Conservation (phyloP, 306 rosid species). For the Heteromeles arbutifolia region DNA sequence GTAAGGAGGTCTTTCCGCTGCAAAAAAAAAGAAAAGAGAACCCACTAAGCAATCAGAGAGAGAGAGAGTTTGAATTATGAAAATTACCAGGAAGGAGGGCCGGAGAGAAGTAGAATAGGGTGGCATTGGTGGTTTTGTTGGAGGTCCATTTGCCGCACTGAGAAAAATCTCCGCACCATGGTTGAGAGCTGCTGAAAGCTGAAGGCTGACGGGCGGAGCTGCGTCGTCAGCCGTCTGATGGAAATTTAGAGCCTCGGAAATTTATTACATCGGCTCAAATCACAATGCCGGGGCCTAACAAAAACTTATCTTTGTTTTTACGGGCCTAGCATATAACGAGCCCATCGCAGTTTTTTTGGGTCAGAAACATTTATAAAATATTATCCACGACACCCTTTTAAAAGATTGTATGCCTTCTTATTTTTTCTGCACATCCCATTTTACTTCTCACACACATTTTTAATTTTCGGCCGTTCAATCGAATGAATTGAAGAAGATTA, state of each 20-base stretch:
- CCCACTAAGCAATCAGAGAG: neutral
- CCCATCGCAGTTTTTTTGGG: neutral
- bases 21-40: neutral
- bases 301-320: neutral
- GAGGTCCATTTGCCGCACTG: conserved; percentile 14
- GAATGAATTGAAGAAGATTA: no score
- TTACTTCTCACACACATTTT: no score
- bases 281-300: neutral
- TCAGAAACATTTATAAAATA: no score
- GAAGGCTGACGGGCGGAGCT: neutral
- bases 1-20: conserved; percentile 79
- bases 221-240: neutral
- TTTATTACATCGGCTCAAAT: neutral
- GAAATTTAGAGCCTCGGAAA: neutral
- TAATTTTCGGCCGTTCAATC: no score
- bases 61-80: neutral
- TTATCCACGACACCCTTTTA: no score
- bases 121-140: conserved; percentile 14
- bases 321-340: neutral
- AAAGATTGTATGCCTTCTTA: no score
- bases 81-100: conserved; percentile 74
- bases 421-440: no score
- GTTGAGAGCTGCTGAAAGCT: neutral
- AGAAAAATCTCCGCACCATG: conserved; percentile 63
- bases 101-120: conserved; percentile 54